phyloP scores from a whole-genome alignment of 345 rosid species.

The Eucalyptus sideroxylon region DNA sequence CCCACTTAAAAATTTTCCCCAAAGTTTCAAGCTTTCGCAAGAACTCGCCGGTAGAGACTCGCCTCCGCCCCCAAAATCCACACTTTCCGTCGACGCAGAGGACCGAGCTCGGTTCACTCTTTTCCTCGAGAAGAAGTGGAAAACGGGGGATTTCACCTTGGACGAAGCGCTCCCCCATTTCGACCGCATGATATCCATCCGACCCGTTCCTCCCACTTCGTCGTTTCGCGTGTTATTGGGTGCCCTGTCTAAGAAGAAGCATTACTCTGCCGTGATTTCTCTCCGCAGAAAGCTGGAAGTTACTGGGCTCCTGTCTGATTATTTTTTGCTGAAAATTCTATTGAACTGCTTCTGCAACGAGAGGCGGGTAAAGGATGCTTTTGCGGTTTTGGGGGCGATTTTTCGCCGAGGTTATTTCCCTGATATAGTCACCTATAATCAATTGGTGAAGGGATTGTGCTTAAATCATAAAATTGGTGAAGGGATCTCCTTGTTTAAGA shows the following conservation, averaged over 20 bases:
- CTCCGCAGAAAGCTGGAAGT: background rate
- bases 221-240: background rate
- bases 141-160: background rate
- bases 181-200: slow-evolving; percentile 1
- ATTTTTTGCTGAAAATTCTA: slow-evolving; percentile 7
- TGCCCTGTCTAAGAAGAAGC: slow-evolving; percentile 2
- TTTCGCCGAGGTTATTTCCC: slow-evolving; percentile 7
- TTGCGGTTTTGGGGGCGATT: slow-evolving; percentile 10
- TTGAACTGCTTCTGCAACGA: slow-evolving; percentile 4
- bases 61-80: background rate
- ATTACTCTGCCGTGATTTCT: background rate
- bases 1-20: background rate
- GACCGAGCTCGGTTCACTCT: background rate
- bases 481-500: slow-evolving; percentile 2
- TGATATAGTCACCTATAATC: slow-evolving; percentile 1
- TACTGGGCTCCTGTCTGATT: background rate
- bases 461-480: background rate
- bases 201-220: background rate
- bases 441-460: slow-evolving; percentile 15
- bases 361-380: background rate
- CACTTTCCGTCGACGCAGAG: background rate
- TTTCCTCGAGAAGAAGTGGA: background rate
- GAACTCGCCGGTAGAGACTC: background rate
- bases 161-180: slow-evolving; percentile 8
- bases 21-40: background rate